phyloP scores from a whole-genome alignment of 2,329 filamentous ascomycete genomes.

The Aspergillus aculeatinus region DNA sequence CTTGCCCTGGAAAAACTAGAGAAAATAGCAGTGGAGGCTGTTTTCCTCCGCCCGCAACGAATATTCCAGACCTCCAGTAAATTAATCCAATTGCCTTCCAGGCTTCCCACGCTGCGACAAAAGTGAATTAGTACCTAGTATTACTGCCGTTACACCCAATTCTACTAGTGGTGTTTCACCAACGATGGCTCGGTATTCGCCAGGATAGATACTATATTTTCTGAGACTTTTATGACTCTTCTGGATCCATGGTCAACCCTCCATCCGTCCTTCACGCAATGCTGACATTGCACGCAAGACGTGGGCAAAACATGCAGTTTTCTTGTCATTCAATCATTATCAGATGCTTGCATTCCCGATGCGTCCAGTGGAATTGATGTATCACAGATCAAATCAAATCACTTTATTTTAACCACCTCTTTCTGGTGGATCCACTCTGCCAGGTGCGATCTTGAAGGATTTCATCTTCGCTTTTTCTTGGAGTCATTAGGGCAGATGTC shows the following conservation, averaged over 20 bases:
- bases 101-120: neutral
- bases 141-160: neutral
- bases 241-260: neutral
- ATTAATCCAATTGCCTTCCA: neutral
- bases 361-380: neutral
- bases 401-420: neutral
- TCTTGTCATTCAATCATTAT: neutral
- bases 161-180: neutral
- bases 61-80: constrained; percentile 3
- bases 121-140: too few species aligned
- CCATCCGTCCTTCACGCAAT: neutral
- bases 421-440: neutral
- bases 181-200: neutral
- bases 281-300: neutral
- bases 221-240: neutral
- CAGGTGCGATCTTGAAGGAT: neutral
- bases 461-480: neutral
- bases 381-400: neutral
- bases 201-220: neutral
- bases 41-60: constrained; percentile 4
- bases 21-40: neutral
- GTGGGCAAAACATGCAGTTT: neutral
- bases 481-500: too few species aligned
- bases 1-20: neutral
- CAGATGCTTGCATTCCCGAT: constrained; percentile 1